Evolutionary conservation across 768 basidiomycete species (phyloP), one percentile per base, ranked within the genome.

Genomic region (Phlegmacium glaucopus): DNA sequence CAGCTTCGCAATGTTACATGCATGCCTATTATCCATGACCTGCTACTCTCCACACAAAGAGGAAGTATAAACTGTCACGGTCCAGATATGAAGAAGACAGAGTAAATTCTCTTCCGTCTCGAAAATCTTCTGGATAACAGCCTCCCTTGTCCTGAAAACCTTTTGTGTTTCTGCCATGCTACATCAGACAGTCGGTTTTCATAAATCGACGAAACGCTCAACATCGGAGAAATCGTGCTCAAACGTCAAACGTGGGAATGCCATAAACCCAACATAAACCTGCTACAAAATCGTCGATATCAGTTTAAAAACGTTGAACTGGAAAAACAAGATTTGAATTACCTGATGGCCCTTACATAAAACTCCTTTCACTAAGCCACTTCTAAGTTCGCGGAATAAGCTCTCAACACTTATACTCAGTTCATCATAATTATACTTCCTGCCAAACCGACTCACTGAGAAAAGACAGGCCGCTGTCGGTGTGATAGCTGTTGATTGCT

Each of bases 11-110:
- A 92, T 72, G 30, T 82, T 76, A 2, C 69, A 51, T 1, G 92
- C 13, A 97, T 78, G 13, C 92, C 92, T 1, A 80, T 69, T 30
- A 95, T 85, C 90, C 93, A 96, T 1, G 71, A 61, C 43, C 80
- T 80, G 40, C 76, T 82, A 54, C 85, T 77, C 50, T 84, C 80
- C 3, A 80, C 73, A 7, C 90, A 83, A 8, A 96, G 75, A 0
- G 93, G 94, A 5, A 80, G 70, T 25, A 93, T 77, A 61, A 93
- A 94, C 6, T 86, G 64, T n/a, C 73, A 67, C 10, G n/a, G 92
- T 70, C 51, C 90, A 84, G 39, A 73, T 73, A 34, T 78, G 78
- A 13, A 94, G 69, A 7, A 76, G 81, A 16, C 74, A 69, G 47
- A 93, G 79, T 52, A 94, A 90, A 1, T 65, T 57, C 27, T 75